Evolutionary conservation across 2,329 filamentous ascomycete genomes (phyloP).

Genomic region (Fusarium dlaminii): DNA sequence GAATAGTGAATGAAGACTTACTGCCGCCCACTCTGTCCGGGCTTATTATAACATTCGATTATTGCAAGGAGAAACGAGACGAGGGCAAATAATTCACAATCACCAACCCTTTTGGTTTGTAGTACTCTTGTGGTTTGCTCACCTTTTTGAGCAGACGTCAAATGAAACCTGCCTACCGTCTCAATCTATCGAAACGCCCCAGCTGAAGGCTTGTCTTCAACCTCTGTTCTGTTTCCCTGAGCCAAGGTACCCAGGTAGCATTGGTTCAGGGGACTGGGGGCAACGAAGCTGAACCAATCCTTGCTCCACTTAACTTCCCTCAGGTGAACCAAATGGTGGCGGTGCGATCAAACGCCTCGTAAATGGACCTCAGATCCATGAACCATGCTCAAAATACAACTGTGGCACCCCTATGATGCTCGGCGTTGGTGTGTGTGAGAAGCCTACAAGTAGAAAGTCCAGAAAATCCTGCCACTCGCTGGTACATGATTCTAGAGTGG

Average conservation of each 20-base stretch:
- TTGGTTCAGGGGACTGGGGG: constrained; percentile 3
- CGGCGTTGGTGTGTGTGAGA: constrained; percentile 26
- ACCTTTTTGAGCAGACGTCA: background rate
- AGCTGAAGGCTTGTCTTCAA: constrained; percentile 26
- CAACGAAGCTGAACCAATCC: constrained; percentile 31
- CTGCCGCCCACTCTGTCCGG: background rate
- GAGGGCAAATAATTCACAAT: background rate
- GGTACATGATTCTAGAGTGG: constrained; percentile 14
- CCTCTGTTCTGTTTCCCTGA: background rate
- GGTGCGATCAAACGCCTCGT: constrained; percentile 22
- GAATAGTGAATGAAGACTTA: constrained; percentile 3
- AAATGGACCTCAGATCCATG: constrained; percentile 21
- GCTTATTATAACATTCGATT: background rate
- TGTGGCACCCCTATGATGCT: constrained; percentile 29
- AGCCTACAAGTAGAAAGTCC: constrained; percentile 8
- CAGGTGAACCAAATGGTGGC: constrained; percentile 37
- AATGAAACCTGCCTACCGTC: background rate
- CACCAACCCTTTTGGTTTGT: background rate
- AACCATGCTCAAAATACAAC: constrained; percentile 4
- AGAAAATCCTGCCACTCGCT: constrained; percentile 14
- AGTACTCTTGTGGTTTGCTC: background rate
- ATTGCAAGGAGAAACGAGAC: background rate
- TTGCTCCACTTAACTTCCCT: constrained; percentile 28
- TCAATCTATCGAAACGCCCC: constrained; percentile 23
- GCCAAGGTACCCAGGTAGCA: background rate